phyloP scores from a whole-genome alignment of 768 basidiomycete species.

The Tylopilus sp. region DNA sequence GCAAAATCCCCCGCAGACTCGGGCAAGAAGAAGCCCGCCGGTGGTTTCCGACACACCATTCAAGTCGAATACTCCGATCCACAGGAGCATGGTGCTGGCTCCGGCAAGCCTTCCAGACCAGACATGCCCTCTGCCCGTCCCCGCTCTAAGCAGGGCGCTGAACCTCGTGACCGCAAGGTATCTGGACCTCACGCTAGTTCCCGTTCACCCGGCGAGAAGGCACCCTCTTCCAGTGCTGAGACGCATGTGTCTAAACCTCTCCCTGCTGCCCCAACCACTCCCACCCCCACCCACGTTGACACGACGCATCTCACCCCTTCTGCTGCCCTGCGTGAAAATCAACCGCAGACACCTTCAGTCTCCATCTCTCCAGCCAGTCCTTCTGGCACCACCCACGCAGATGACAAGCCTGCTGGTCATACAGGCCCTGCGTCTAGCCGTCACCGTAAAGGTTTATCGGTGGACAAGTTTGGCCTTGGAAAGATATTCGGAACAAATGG shows the following conservation, averaged over 20 bases:
- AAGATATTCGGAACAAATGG: conserved; percentile 61
- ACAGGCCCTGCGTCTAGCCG: conserved; percentile 46
- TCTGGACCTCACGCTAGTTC: conserved; percentile 13
- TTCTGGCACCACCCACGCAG: conserved; percentile 29
- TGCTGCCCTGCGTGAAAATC: conserved; percentile 27
- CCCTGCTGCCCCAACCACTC: conserved; percentile 27
- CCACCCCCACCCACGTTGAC: conserved; percentile 17
- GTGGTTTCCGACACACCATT: conserved; percentile 82
- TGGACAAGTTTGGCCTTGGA: conserved; percentile 76
- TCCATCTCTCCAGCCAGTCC: conserved; percentile 44
- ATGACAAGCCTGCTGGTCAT: conserved; percentile 30
- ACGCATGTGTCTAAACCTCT: conserved; percentile 25
- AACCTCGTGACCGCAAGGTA: conserved; percentile 15
- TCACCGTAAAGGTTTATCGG: conserved; percentile 65
- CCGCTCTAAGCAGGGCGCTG: conserved; percentile 13
- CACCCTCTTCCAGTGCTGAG: conserved; percentile 12
- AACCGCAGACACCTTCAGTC: conserved; percentile 28
- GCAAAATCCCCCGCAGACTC: conserved; percentile 38
- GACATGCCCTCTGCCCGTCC: conserved; percentile 9
- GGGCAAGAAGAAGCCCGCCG: conserved; percentile 42
- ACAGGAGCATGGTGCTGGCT: conserved; percentile 15
- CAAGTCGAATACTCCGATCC: conserved; percentile 83
- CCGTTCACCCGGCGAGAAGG: conserved; percentile 18
- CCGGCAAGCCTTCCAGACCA: conserved; percentile 19
- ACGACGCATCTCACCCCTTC: conserved; percentile 20